Base-by-base conservation (phyloP, 2,329 filamentous ascomycete species). In the Alternaria hordeiaustralica region DNA sequence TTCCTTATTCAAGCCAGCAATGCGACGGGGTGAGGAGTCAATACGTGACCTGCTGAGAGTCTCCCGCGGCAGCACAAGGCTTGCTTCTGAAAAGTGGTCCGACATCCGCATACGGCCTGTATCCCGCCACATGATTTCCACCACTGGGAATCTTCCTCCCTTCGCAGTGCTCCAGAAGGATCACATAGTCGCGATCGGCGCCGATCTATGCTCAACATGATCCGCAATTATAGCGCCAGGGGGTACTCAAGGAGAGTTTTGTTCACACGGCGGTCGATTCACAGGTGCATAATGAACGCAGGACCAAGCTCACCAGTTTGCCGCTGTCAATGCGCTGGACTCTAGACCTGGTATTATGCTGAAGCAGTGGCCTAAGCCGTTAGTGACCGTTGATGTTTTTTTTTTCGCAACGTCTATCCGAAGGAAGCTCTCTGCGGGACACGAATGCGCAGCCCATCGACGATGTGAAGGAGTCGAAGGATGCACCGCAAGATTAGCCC, bases 51-150 rank as follows among this genome's bases (percentile, higher is more conserved):
- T 36, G 43, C 43, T 21, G 49, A 43, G 64, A 64, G 71, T 70
- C 72, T 73, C 72, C 71, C 64, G 69, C 70, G 74, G 73, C 68
- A 72, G 66, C 62, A 63, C 54, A 66, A 47, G 30, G 54, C 63
- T 63, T 67, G 56, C 60, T 64, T 56, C 26, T 53, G 43, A 49
- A 58, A 65, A 62, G 67, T 78, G 74, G 71, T 78, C 75, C 71
- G 71, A 78, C 47, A 63, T 55, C 59, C 58, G 66, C 70, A 73
- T 66, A 67, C 55, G 63, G 64, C 64, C 65, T 70, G 61, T 41
- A 71, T 73, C 71, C 64, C 72, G 63, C 72, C 71, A 70, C 64
- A 56, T 58, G 56, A 67, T 73, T 75, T 75, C 72, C 72, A 76
- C 72, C 72, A 75, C 64, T 74, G 60, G 67, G 44, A 56, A 61